phyloP scores from a whole-genome alignment of 306 rosid genomes.

The Citrullus mucosospermus region DNA sequence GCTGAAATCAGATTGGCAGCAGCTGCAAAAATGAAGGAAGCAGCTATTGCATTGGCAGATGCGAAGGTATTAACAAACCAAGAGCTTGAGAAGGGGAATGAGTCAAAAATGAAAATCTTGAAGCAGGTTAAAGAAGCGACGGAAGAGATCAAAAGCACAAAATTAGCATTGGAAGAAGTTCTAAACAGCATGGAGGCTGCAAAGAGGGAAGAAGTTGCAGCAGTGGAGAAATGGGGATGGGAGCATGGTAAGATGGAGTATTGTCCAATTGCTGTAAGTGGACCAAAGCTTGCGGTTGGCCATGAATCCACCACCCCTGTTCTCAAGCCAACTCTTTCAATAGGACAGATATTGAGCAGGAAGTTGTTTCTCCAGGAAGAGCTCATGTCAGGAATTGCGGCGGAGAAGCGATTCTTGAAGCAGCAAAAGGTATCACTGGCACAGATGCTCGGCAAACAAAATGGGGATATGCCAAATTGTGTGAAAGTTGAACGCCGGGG shows the following conservation, averaged over 20 bases:
- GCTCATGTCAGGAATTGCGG: constrained; percentile 21
- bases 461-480: constrained; percentile 24
- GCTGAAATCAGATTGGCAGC: constrained; percentile 73
- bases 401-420: constrained; percentile 33
- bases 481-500: constrained; percentile 39
- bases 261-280: constrained; percentile 29
- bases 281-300: not conserved
- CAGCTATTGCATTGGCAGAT: constrained; percentile 60
- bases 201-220: constrained; percentile 51
- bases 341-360: constrained; percentile 78
- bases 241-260: constrained; percentile 32
- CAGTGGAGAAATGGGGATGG: constrained; percentile 72
- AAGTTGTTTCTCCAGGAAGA: constrained; percentile 60
- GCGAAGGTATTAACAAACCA: constrained; percentile 43
- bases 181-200: constrained; percentile 73
- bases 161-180: constrained; percentile 67
- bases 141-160: constrained; percentile 62
- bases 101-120: constrained; percentile 44
- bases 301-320: constrained; percentile 27
- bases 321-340: constrained; percentile 61
- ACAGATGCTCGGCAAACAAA: constrained; percentile 70
- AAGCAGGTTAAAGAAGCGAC: constrained; percentile 70
- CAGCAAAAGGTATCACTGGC: constrained; percentile 71
- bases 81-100: constrained; percentile 44
- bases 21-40: constrained; percentile 80